Percentiles rank a stretch among this genome's conserved stretches.
phyloP scores from a whole-genome alignment of 345 rosid species.

The Citrus maxima region DNA sequence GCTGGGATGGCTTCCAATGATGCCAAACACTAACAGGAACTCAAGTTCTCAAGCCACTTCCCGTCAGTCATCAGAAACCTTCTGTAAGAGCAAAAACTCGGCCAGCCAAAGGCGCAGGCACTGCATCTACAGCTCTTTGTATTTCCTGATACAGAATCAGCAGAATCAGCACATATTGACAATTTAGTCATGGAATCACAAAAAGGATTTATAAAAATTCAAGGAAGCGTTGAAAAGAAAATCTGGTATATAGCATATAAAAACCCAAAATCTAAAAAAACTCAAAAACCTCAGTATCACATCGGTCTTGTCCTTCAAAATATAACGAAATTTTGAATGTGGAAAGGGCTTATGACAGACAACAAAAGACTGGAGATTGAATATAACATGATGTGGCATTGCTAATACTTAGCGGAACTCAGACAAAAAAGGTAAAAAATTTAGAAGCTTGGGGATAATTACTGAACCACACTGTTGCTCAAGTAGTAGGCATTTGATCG shows the following conservation, averaged over 20 bases:
- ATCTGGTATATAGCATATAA: background rate
- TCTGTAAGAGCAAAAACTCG: conserved; percentile 78
- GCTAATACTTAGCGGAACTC: background rate
- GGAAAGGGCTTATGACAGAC: background rate
- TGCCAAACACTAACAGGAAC: background rate
- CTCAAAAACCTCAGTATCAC: background rate
- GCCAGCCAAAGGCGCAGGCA: conserved; percentile 61
- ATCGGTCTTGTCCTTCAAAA: background rate
- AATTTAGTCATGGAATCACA: conserved; percentile 1
- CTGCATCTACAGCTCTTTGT: conserved; percentile 55
- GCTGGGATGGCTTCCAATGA: background rate
- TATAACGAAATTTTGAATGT: background rate
- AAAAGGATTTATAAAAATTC: background rate
- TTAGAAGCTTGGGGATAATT: background rate
- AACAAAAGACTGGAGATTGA: background rate
- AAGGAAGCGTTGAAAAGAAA: background rate
- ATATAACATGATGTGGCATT: background rate
- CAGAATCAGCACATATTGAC: conserved; percentile 4
- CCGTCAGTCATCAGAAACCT: conserved; percentile 55
- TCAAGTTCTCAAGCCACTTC: conserved; percentile 3
- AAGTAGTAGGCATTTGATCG: background rate
- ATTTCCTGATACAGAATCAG: conserved; percentile 52
- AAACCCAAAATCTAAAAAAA: background rate
- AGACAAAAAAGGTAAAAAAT: background rate
- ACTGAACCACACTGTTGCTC: background rate